Percentiles rank a stretch among this genome's conserved stretches.
These are phyloP conservation scores for Periconia sp. DNA, from an alignment of 2,329 filamentous ascomycete species.

Conservation along the genomic window DNA sequence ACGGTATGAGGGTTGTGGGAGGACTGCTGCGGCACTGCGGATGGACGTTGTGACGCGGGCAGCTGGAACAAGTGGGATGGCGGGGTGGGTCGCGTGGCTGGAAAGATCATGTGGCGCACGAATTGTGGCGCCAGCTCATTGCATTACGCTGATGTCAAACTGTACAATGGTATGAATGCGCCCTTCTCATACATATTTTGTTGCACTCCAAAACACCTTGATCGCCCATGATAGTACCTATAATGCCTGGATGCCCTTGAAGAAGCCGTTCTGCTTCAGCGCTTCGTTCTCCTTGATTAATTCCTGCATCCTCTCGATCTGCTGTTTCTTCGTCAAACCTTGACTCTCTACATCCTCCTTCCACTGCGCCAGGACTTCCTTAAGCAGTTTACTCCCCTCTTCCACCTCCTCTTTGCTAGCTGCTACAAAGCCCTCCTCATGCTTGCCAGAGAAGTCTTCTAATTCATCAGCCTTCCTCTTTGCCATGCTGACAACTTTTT, in stretches of 20 bases:
- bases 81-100: constrained; percentile 1
- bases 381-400: constrained; percentile 83
- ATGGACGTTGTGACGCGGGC: neutral
- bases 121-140: neutral
- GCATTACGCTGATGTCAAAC: neutral
- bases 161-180: neutral
- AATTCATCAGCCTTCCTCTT: constrained; percentile 97
- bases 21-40: too few relatives aligned
- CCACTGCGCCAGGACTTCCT: constrained; percentile 83
- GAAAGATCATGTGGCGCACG: constrained; percentile 4
- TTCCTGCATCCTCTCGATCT: constrained; percentile 78
- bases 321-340: constrained; percentile 65
- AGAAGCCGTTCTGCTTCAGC: constrained; percentile 69
- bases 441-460: constrained; percentile 89
- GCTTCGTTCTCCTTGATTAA: constrained; percentile 76
- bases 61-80: constrained; percentile 5
- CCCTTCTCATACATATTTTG: neutral
- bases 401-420: constrained; percentile 82
- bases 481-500: constrained; percentile 99
- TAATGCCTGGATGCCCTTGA: constrained; percentile 62
- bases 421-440: constrained; percentile 58
- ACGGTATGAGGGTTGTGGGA: too few relatives aligned
- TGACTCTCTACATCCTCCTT: constrained; percentile 74
- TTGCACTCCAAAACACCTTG: constrained; percentile 1
- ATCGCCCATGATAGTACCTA: constrained; percentile 27